Conservation (phyloP, 2,329 filamentous ascomycete species). For the Beauveria brongniartii region DNA sequence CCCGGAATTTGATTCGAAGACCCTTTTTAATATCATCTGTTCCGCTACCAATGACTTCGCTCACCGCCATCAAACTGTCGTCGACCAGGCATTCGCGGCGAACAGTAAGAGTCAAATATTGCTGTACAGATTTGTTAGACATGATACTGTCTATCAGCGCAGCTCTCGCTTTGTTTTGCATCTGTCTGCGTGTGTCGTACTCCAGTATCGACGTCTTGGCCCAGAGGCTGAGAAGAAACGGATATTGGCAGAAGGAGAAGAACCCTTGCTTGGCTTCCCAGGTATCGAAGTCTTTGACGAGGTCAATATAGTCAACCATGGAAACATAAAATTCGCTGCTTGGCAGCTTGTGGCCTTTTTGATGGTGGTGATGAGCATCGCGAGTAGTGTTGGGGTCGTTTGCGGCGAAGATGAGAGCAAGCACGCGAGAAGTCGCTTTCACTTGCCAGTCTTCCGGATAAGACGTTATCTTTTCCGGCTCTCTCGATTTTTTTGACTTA, state of each 20-base stretch:
- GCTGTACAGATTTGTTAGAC: slow-evolving; percentile 62
- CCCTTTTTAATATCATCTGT: slow-evolving; percentile 87
- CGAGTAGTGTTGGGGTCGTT: slow-evolving; percentile 51
- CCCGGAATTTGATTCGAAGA: slow-evolving; percentile 73
- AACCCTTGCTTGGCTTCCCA: slow-evolving; percentile 71
- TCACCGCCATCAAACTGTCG: slow-evolving; percentile 77
- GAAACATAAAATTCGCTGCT: slow-evolving; percentile 85
- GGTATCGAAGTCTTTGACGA: slow-evolving; percentile 76
- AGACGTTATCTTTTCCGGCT: slow-evolving; percentile 46
- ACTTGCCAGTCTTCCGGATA: slow-evolving; percentile 89
- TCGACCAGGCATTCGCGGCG: slow-evolving; percentile 81
- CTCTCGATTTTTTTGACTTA: slow-evolving; percentile 45
- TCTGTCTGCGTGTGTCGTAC: slow-evolving; percentile 78
- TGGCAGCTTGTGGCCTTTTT: slow-evolving; percentile 59
- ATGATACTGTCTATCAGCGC: slow-evolving; percentile 88
- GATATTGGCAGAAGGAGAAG: slow-evolving; percentile 88
- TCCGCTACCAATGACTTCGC: slow-evolving; percentile 72
- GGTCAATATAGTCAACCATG: slow-evolving; percentile 75
- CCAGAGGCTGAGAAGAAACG: slow-evolving; percentile 85
- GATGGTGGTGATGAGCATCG: slow-evolving; percentile 19
- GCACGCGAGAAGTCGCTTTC: slow-evolving; percentile 68
- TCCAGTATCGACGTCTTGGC: slow-evolving; percentile 88
- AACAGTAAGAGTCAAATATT: slow-evolving; percentile 70
- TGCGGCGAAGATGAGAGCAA: slow-evolving; percentile 73
- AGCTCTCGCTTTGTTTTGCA: slow-evolving; percentile 80